These are phyloP conservation scores for Aegle marmelos DNA, from an alignment of 345 rosid species.

Conservation along the genomic window DNA sequence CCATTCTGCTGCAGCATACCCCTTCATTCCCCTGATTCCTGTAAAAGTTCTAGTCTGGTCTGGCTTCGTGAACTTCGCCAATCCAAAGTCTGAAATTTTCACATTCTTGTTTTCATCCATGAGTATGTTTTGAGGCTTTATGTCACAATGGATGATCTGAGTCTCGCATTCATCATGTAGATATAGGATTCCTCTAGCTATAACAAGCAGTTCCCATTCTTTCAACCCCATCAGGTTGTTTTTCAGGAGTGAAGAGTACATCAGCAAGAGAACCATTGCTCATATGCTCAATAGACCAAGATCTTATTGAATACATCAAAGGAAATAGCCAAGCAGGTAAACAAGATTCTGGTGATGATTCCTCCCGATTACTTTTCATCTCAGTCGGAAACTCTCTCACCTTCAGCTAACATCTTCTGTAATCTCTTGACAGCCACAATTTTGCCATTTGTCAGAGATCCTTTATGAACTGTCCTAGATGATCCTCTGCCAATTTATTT, in stretches of 20 bases:
- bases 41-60: constrained; percentile 28
- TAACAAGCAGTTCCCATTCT: constrained; percentile 21
- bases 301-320: constrained; percentile 20
- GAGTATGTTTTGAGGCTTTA: constrained; percentile 30
- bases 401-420: not conserved
- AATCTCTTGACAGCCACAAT: constrained; percentile 30
- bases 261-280: constrained; percentile 30
- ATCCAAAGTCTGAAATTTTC: constrained; percentile 29
- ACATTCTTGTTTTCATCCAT: constrained; percentile 17
- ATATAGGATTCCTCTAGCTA: constrained; percentile 29
- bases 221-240: constrained; percentile 14
- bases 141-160: constrained; percentile 34
- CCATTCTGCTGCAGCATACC: constrained; percentile 35
- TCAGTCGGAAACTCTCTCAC: constrained; percentile 27
- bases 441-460: not conserved
- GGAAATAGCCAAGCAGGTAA: constrained; percentile 27
- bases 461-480: constrained; percentile 28
- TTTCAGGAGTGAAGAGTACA: constrained; percentile 16
- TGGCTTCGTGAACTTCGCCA: constrained; percentile 33
- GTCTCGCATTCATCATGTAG: constrained; percentile 29
- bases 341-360: constrained; percentile 31
- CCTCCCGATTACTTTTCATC: constrained; percentile 25
- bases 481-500: constrained; percentile 25
- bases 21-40: constrained; percentile 22
- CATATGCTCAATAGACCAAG: constrained; percentile 29